phyloP scores from a whole-genome alignment of 1,284 basidiomycete genomes.

The Entoloma clypeatum region DNA sequence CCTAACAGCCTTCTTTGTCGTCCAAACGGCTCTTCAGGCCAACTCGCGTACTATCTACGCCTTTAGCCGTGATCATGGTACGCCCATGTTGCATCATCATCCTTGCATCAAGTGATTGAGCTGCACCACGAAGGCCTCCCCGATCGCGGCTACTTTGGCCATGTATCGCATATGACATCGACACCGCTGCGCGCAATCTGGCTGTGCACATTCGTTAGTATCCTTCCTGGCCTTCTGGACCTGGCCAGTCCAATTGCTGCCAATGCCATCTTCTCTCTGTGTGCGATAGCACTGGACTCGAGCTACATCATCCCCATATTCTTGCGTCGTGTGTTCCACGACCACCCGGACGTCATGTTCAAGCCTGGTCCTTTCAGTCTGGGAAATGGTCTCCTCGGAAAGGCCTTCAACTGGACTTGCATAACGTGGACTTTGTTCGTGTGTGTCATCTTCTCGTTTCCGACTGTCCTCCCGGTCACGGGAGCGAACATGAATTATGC shows the following conservation, averaged over 20 bases:
- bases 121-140: conserved; percentile 56
- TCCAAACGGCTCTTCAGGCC: conserved; percentile 81
- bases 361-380: conserved; percentile 89
- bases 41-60: conserved; percentile 87
- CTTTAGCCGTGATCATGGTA: conserved; percentile 81
- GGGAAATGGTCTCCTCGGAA: conserved; percentile 69
- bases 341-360: conserved; percentile 84
- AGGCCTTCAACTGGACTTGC: conserved; percentile 61
- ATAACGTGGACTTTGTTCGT: conserved; percentile 70
- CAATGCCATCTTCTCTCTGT: conserved; percentile 80
- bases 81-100: conserved; percentile 14
- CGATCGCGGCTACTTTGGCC: conserved; percentile 77
- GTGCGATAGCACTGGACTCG: conserved; percentile 68
- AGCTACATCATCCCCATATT: conserved; percentile 77
- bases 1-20: conserved; percentile 79
- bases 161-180: conserved; percentile 58
- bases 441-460: conserved; percentile 69
- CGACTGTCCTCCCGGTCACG: conserved; percentile 69
- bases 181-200: conserved; percentile 86
- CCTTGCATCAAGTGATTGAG: background rate
- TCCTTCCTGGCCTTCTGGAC: conserved; percentile 73
- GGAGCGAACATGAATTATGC: conserved; percentile 77
- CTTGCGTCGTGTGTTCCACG: conserved; percentile 64
- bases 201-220: conserved; percentile 65
- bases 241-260: conserved; percentile 78